phyloP scores from a whole-genome alignment of 1,284 basidiomycete species.

The Phaffia rhodozyma region DNA sequence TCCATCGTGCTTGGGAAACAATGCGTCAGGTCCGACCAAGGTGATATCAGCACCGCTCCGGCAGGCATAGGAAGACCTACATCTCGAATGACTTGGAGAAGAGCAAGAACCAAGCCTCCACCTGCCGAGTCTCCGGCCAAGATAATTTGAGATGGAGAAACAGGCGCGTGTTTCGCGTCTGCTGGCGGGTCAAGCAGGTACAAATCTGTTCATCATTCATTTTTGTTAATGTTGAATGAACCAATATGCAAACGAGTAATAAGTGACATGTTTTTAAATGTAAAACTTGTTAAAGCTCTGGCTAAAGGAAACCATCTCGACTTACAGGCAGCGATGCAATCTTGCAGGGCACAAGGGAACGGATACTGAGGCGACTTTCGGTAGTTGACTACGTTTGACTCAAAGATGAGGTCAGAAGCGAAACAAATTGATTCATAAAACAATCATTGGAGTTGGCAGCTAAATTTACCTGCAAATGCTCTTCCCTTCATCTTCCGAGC shows the following conservation, averaged over 20 bases:
- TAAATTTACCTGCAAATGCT: conserved; percentile 78
- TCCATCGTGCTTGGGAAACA: conserved; percentile 51
- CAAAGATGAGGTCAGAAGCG: background rate
- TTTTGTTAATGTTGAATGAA: conserved; percentile 38
- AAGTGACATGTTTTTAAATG: background rate
- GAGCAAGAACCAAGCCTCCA: conserved; percentile 69
- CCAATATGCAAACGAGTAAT: background rate
- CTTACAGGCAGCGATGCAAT: conserved; percentile 69
- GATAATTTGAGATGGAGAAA: conserved; percentile 72
- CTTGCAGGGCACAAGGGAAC: conserved; percentile 88
- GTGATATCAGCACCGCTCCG: conserved; percentile 71
- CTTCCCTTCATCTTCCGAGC: conserved; percentile 83
- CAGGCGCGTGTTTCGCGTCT: conserved; percentile 56
- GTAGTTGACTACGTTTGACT: conserved; percentile 20
- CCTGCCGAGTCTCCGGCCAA: conserved; percentile 85
- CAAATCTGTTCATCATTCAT: conserved; percentile 41
- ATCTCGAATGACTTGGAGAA: conserved; percentile 88
- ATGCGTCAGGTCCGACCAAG: conserved; percentile 87
- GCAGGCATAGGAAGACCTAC: conserved; percentile 67
- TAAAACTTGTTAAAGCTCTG: no score
- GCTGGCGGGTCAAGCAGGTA: conserved; percentile 62
- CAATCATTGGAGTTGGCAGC: conserved; percentile 19
- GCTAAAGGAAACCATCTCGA: conserved; percentile 6
- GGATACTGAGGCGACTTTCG: conserved; percentile 80
- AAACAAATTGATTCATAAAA: conserved; percentile 5